A percentile compares a stretch with the other conserved stretches of the same genome.
phyloP scores from a whole-genome alignment of 2,329 filamentous ascomycete genomes.

The Trichoderma atroviride region DNA sequence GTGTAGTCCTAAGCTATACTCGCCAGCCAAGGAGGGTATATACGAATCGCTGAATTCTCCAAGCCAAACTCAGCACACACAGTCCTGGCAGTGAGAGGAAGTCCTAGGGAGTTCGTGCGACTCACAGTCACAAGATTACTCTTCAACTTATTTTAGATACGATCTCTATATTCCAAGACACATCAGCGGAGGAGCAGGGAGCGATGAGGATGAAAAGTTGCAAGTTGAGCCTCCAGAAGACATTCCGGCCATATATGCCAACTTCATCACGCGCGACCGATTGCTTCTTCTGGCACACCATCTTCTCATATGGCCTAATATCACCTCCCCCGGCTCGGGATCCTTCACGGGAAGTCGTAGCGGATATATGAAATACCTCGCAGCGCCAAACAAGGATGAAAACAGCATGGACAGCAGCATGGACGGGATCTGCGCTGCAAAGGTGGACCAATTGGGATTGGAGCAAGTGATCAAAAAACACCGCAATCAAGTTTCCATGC shows the following conservation, averaged over 20 bases:
- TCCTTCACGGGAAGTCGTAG: not conserved
- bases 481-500: not conserved
- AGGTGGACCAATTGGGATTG: not conserved
- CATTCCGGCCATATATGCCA: not conserved
- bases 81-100: not conserved
- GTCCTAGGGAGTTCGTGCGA: too few species aligned
- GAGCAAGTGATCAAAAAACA: not conserved
- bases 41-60: too few species aligned
- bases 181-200: not conserved
- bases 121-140: not conserved
- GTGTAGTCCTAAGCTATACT: not conserved
- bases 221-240: not conserved
- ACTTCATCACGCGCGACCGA: not conserved
- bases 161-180: not conserved
- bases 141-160: not conserved
- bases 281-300: conserved; percentile 4
- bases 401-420: not conserved
- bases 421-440: not conserved
- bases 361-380: not conserved
- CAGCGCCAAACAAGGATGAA: not conserved
- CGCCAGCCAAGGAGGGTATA: too few species aligned
- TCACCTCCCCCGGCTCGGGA: not conserved
- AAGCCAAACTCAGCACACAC: not conserved
- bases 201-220: not conserved
- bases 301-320: not conserved